Percentiles rank a stretch among this genome's conserved stretches.
These are phyloP conservation scores for Megacollybia marginata DNA, from an alignment of 768 basidiomycete species.

Conservation along the genomic window DNA sequence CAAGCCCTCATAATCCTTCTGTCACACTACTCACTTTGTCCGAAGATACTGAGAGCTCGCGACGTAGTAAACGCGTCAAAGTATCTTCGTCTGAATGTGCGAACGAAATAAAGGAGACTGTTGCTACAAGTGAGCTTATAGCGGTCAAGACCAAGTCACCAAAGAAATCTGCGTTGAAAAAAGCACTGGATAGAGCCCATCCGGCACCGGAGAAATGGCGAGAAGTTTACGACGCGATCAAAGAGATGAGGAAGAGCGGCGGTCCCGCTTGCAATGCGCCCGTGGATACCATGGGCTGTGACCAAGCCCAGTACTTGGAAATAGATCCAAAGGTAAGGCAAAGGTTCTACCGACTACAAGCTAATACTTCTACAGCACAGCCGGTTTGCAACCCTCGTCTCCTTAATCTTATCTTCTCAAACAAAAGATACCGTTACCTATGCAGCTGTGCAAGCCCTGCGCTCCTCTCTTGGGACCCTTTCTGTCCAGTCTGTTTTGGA, in stretches of 20 bases:
- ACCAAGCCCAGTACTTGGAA: constrained; percentile 58
- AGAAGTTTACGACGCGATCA: constrained; percentile 65
- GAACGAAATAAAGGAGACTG: too few relatives aligned
- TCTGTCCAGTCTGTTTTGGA: constrained; percentile 62
- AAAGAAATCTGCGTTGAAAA: constrained; percentile 13
- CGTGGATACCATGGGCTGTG: constrained; percentile 91
- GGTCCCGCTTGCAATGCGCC: constrained; percentile 44
- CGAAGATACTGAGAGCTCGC: too few relatives aligned
- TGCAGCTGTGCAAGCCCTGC: constrained; percentile 69
- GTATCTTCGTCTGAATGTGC: too few relatives aligned
- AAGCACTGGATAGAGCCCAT: constrained; percentile 53
- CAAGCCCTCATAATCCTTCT: too few relatives aligned
- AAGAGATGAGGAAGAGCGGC: constrained; percentile 64
- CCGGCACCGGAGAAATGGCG: constrained; percentile 62
- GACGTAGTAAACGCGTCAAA: too few relatives aligned
- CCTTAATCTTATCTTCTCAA: constrained; percentile 93
- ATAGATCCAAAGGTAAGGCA: constrained; percentile 52
- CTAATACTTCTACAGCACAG: constrained; percentile 43
- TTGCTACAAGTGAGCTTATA: too few relatives aligned
- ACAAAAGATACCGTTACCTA: constrained; percentile 90
- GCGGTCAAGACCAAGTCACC: not conserved
- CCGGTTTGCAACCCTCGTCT: constrained; percentile 80
- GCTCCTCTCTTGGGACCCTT: constrained; percentile 67
- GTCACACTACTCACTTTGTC: too few relatives aligned
- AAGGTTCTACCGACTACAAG: constrained; percentile 4